phyloP scores from a whole-genome alignment of 805 yeast species.

The Candida nonsorbophila region DNA sequence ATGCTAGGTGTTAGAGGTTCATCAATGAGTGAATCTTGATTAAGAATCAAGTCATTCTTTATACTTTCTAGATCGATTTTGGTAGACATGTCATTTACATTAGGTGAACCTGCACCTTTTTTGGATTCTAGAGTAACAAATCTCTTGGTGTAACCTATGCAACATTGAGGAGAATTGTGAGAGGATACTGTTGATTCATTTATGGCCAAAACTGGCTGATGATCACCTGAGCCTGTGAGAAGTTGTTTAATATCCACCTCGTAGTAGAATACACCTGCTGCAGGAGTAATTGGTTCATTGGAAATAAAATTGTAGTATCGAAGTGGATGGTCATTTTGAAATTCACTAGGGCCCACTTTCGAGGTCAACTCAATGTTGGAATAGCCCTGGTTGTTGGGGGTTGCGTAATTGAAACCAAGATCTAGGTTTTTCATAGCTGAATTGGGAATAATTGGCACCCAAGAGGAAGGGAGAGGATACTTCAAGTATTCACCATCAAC shows the following conservation, averaged over 20 bases:
- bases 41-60: constrained; percentile 19
- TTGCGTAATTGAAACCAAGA: constrained; percentile 18
- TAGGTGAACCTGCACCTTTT: constrained; percentile 1
- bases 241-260: constrained; percentile 34
- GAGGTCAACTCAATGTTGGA: constrained; percentile 21
- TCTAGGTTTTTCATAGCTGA: constrained; percentile 17
- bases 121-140: constrained; percentile 17
- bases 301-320: constrained; percentile 33
- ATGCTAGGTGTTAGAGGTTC: constrained; percentile 12
- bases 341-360: constrained; percentile 1
- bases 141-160: constrained; percentile 29
- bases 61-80: constrained; percentile 25
- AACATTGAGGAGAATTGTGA: constrained; percentile 23
- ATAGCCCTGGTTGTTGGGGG: constrained; percentile 21
- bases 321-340: constrained; percentile 1
- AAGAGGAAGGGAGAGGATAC: constrained; percentile 31
- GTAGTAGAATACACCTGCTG: constrained; percentile 35
- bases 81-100: constrained; percentile 1
- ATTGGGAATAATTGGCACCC: constrained; percentile 33
- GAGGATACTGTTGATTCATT: constrained; percentile 30
- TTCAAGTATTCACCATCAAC: constrained; percentile 14
- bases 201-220: constrained; percentile 26
- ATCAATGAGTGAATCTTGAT: constrained; percentile 11
- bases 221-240: constrained; percentile 23
- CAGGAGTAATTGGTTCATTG: constrained; percentile 25